phyloP scores from a whole-genome alignment of 108 stramenopile genomes.

The Fragilariopsis cylindrus region DNA sequence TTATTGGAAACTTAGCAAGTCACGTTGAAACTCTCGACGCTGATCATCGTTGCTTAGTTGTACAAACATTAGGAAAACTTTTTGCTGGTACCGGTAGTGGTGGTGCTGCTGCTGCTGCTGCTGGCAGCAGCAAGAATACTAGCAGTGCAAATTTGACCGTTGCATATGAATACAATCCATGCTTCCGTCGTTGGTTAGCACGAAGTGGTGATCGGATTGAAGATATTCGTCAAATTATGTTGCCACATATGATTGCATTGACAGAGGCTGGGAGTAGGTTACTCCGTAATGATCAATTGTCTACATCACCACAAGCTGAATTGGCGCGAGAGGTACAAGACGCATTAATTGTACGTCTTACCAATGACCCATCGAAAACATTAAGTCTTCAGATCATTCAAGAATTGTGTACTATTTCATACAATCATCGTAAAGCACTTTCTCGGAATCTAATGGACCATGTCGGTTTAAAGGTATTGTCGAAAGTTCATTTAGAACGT shows the following conservation, averaged over 20 bases:
- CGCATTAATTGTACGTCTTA: conserved; percentile 4
- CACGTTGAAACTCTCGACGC: conserved; percentile 42
- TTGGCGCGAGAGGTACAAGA: conserved; percentile 22
- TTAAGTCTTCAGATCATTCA: conserved; percentile 65
- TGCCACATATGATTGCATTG: conserved; percentile 56
- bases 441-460: conserved; percentile 52
- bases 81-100: conserved; percentile 29
- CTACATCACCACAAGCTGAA: conserved; percentile 2
- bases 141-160: conserved; percentile 32
- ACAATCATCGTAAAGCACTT: conserved; percentile 39
- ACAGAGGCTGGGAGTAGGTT: conserved; percentile 20
- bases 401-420: conserved; percentile 68
- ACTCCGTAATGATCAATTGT: not conserved
- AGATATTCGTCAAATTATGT: conserved; percentile 67
- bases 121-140: conserved; percentile 13
- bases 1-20: conserved; percentile 72
- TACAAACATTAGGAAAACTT: conserved; percentile 63
- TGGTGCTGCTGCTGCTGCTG: not conserved
- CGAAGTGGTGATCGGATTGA: conserved; percentile 54
- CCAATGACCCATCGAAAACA: conserved; percentile 46
- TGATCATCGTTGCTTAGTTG: conserved; percentile 47
- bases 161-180: conserved; percentile 49
- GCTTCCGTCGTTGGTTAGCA: conserved; percentile 73
- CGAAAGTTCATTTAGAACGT: conserved; percentile 72
- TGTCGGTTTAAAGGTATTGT: conserved; percentile 60